Evolutionary conservation across 2,329 filamentous ascomycete genomes (phyloP), one percentile per base, ranked within the genome.

Genomic region (Cladophialophora immunda): DNA sequence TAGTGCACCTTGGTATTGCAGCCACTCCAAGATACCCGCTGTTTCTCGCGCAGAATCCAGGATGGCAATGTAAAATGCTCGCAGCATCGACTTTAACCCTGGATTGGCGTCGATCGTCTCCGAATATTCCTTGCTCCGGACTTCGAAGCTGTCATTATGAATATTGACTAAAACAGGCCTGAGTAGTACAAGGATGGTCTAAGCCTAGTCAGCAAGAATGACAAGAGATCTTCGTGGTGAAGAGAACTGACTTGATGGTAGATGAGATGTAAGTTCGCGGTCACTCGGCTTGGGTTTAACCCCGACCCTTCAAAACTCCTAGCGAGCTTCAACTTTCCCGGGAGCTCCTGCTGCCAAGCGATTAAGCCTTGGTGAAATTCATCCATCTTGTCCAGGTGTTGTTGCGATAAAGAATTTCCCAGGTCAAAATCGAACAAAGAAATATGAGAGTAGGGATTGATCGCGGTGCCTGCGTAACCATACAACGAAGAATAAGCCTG

Each of bases 311-410:
- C 52, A 58, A 59, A 66, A 15, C 30, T 56, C 53, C 50, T 63
- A 25, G 55, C 55, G 22, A 68, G 22, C 56, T 65, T 66, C 36
- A 68, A 19, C 27, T 30, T 34, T 22, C 32, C 19, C 2, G 60
- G 52, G 27, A 68, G 66, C 22, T 66, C 63, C 19, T 50, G 32
- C 36, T 68, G 55, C 54, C 54, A 66, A 8, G 59, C 27, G n/a
- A 59, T 32, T 4, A 68, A 58, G 9, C 38, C 64, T 50, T 62
- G 63, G 27, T 66, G 58, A 19, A 68, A 68, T 60, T 68, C 66
- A 34, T 47, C 25, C 29, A 68, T 68, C 50, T 68, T 68, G 54
- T 68, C 66, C 32, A 68, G 36, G 38, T 68, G 66, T 56, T 68
- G 66, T 36, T 59, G 59, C 32, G 66, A 58, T 17, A 68, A 30